phyloP scores from a whole-genome alignment of 805 yeast species.

The Torulaspora gathmanii region DNA sequence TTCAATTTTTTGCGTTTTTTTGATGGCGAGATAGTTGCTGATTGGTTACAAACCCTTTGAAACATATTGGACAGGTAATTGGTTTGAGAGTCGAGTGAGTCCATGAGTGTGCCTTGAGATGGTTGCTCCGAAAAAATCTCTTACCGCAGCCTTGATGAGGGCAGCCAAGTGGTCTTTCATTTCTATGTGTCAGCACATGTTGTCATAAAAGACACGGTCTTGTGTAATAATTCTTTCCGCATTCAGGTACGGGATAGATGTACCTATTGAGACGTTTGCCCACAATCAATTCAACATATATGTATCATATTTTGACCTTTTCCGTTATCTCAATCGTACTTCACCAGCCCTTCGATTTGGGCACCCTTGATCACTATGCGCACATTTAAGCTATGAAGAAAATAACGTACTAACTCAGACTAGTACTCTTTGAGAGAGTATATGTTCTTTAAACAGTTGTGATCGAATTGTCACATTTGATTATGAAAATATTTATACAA shows the following conservation, averaged over 20 bases:
- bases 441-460: too few relatives aligned
- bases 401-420: too few relatives aligned
- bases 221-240: constrained; percentile 9
- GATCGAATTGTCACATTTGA: too few relatives aligned
- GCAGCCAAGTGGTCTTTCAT: constrained; percentile 10
- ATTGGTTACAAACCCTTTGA: constrained; percentile 11
- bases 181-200: constrained; percentile 7
- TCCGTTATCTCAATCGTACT: too few relatives aligned
- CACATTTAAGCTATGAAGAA: too few relatives aligned
- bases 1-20: constrained; percentile 1
- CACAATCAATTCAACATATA: neutral
- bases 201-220: constrained; percentile 11
- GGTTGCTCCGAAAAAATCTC: constrained; percentile 7
- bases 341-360: too few relatives aligned
- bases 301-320: too few relatives aligned
- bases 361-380: too few relatives aligned
- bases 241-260: constrained; percentile 5
- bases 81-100: constrained; percentile 9
- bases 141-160: constrained; percentile 5
- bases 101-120: constrained; percentile 8
- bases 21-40: constrained; percentile 10
- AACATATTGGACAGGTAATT: constrained; percentile 6
- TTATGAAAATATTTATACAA: too few relatives aligned
- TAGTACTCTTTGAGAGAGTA: too few relatives aligned
- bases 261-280: constrained; percentile 6